Base-by-base conservation (phyloP, 1,139 yeast genomes). In the Blastobotrys buckinghamii region DNA sequence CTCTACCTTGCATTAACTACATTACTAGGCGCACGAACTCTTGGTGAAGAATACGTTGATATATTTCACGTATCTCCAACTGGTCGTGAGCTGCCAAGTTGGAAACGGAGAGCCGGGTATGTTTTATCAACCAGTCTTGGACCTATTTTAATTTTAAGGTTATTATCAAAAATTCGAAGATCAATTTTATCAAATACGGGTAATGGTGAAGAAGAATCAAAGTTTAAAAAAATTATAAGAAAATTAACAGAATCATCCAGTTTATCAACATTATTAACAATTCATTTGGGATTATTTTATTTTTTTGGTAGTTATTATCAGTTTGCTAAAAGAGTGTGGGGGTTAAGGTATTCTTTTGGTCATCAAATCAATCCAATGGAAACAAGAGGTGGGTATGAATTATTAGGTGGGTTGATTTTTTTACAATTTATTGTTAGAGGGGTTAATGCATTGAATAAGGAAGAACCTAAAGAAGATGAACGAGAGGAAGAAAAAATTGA, bases 31-130 rank as follows among this genome's bases (percentile, higher is more conserved):
- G 79, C 87, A 4, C 73, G 94, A 50, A 90, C 97, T 0, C 69
- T 90, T 32, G 98, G 98, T 0, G 97, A 90, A 63, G 97, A 92
- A 66, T 90, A 90, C 64, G 92, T 90, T 16, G 96, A 90, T 65
- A 70, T 90, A 50, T 71, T 84, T 17, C 87, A 88, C 60, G 85
- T 86, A n/a, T n/a, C 36, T 22, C 16, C 38, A 17, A 39, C 19
- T 22, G 47, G 47, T 2, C n/a, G 6, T 26, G 0, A 70, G 59
- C 47, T 63, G 3, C 65, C 66, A 7, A 46, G 54, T 10, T 52
- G 55, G 52, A 39, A 49, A 38, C 53, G 67, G 36, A 55, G 69
- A 17, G 56, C 59, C 2, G 65, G 62, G 7, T 68, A 53, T 48
- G 67, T 69, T 13, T 43, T 62, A 13, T 50, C 62, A n/a, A 57